Evolutionary conservation across 202 grass and related monocot species (phyloP).

Genomic region (Cymbopogon flexuosus): DNA sequence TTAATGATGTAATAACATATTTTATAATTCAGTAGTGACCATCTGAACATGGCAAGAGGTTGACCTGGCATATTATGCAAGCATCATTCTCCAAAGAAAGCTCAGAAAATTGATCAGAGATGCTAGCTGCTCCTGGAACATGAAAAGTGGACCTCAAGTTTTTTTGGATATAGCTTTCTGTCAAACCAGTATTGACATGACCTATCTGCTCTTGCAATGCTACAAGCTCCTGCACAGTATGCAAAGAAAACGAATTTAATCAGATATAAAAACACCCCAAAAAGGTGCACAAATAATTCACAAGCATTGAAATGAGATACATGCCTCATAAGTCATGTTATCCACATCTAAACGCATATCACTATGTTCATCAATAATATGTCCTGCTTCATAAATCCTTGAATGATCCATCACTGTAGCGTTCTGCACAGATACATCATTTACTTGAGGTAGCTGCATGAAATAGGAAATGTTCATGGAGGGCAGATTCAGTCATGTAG

Average conservation of each 20-base stretch:
- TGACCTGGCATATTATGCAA: conserved; percentile 90
- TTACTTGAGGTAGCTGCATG: conserved; percentile 6
- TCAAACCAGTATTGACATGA: conserved; percentile 65
- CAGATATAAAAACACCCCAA: conserved; percentile 15
- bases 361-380: conserved; percentile 51
- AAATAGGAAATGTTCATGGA: conserved; percentile 3
- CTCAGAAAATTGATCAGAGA: conserved; percentile 36
- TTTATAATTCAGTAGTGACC: conserved; percentile 10
- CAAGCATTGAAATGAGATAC: conserved; percentile 1
- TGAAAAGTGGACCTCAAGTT: conserved; percentile 49
- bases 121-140: conserved; percentile 27
- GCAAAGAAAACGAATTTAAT: not conserved
- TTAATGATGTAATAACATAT: not conserved
- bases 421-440: conserved; percentile 33
- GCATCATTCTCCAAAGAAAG: conserved; percentile 45
- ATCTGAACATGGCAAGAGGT: conserved; percentile 26
- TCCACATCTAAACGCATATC: conserved; percentile 74
- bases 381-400: conserved; percentile 52
- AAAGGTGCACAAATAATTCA: not conserved
- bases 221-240: conserved; percentile 62
- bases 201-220: conserved; percentile 71
- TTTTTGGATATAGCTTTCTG: conserved; percentile 51
- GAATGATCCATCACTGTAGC: conserved; percentile 33
- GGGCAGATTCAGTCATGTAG: conserved; percentile 16
- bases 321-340: conserved; percentile 81